Conservation (phyloP, 2,329 filamentous ascomycete species). For the Alternaria ethzedia region DNA sequence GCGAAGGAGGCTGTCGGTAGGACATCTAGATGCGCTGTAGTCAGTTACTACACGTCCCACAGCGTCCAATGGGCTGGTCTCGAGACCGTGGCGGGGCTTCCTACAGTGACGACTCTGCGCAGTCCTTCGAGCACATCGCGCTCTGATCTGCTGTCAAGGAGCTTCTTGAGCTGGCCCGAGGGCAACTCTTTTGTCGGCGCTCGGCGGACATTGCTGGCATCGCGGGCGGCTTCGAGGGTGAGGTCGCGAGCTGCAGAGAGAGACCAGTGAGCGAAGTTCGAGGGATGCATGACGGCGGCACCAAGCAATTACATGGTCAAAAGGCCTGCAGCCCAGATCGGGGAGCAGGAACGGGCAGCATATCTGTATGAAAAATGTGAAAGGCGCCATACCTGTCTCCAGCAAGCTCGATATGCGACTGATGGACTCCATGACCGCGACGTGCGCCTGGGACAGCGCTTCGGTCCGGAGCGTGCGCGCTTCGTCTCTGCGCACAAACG, state of each 20-base stretch:
- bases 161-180: conserved; percentile 86
- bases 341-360: not conserved
- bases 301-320: conserved; percentile 7
- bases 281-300: conserved; percentile 40
- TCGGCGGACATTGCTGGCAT: conserved; percentile 68
- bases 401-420: conserved; percentile 91
- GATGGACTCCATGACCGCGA: conserved; percentile 83
- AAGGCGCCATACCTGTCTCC: conserved; percentile 75
- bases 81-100: conserved; percentile 34
- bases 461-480: conserved; percentile 21
- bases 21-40: conserved; percentile 73
- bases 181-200: conserved; percentile 71
- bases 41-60: conserved; percentile 24
- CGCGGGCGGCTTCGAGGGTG: conserved; percentile 94
- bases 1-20: conserved; percentile 75
- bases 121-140: conserved; percentile 91
- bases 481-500: conserved; percentile 19
- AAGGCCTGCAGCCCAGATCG: conserved; percentile 12
- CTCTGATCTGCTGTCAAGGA: conserved; percentile 92
- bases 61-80: conserved; percentile 1
- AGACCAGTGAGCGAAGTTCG: conserved; percentile 49
- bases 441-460: conserved; percentile 18
- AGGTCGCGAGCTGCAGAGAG: conserved; percentile 81
- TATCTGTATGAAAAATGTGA: conserved; percentile 8
- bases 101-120: conserved; percentile 84